A percentile compares a stretch with the other conserved stretches of the same genome.
Conservation (phyloP, 177 flowering plant species). For the Tripterygium wilfordii region DNA sequence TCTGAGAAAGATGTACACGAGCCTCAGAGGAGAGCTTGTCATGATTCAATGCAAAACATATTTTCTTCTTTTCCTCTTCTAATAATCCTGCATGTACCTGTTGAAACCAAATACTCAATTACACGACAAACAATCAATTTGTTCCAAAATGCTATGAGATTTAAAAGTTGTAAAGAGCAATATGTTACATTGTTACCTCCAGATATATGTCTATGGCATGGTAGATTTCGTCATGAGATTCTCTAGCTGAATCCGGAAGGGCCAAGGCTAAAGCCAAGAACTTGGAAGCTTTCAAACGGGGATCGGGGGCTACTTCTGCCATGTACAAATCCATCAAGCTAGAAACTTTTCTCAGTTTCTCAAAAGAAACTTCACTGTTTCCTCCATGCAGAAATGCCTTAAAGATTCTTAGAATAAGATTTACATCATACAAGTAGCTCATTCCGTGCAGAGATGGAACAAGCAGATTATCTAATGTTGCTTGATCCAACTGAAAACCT, state of each 20-base stretch:
- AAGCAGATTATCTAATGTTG: constrained; percentile 72
- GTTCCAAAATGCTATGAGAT: background rate
- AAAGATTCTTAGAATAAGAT: constrained; percentile 65
- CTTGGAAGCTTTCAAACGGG: constrained; percentile 33
- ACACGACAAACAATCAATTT: background rate
- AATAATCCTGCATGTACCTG: constrained; percentile 77
- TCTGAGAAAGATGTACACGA: constrained; percentile 48
- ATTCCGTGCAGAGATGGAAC: constrained; percentile 61
- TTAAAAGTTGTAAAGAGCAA: too few species aligned
- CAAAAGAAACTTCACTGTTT: constrained; percentile 16
- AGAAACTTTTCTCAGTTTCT: constrained; percentile 41
- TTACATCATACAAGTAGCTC: constrained; percentile 62
- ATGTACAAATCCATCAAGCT: constrained; percentile 34
- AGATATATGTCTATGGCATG: constrained; percentile 34
- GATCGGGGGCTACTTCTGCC: constrained; percentile 50
- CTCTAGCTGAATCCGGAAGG: constrained; percentile 38
- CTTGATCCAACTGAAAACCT: constrained; percentile 70
- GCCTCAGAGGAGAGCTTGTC: constrained; percentile 71
- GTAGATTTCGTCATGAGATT: constrained; percentile 31
- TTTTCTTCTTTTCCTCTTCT: constrained; percentile 55
- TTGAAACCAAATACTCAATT: background rate
- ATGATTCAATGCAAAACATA: constrained; percentile 51
- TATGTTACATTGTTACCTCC: too few species aligned
- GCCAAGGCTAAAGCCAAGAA: constrained; percentile 25
- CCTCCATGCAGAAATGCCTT: constrained; percentile 52